Conservation (phyloP, 805 yeast genomes). For the Kodamaea neixiangensis region DNA sequence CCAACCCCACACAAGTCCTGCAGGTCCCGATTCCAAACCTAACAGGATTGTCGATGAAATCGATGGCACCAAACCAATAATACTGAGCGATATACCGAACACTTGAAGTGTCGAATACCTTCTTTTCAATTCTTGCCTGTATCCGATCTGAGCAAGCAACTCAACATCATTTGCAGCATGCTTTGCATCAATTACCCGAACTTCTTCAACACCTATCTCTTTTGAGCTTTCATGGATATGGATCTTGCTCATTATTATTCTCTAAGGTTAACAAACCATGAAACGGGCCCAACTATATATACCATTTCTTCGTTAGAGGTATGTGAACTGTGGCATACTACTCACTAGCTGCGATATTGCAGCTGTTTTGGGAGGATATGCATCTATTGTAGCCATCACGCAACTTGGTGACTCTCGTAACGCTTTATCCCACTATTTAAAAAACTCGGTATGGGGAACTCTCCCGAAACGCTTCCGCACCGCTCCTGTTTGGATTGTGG, state of each 20-base stretch:
- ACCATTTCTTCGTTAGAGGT: no score
- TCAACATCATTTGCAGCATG: constrained; percentile 25
- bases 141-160: constrained; percentile 61
- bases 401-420: no score
- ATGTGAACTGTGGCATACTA: not conserved
- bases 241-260: not conserved
- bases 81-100: constrained; percentile 70
- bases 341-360: no score
- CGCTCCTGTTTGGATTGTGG: no score
- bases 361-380: no score
- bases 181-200: constrained; percentile 7
- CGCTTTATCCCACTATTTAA: no score
- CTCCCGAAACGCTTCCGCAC: no score
- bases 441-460: no score
- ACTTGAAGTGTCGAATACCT: constrained; percentile 62
- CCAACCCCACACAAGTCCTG: constrained; percentile 76
- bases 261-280: not conserved
- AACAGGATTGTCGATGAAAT: constrained; percentile 56
- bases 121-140: constrained; percentile 67
- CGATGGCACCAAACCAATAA: constrained; percentile 71
- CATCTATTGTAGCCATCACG: no score
- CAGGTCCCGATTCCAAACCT: constrained; percentile 65
- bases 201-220: not conserved
- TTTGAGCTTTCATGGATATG: not conserved
- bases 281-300: not conserved